Percentiles rank a stretch among this genome's conserved stretches.
Conservation (phyloP, 768 basidiomycete species). For the Xerocomus brunneocitrinus region DNA sequence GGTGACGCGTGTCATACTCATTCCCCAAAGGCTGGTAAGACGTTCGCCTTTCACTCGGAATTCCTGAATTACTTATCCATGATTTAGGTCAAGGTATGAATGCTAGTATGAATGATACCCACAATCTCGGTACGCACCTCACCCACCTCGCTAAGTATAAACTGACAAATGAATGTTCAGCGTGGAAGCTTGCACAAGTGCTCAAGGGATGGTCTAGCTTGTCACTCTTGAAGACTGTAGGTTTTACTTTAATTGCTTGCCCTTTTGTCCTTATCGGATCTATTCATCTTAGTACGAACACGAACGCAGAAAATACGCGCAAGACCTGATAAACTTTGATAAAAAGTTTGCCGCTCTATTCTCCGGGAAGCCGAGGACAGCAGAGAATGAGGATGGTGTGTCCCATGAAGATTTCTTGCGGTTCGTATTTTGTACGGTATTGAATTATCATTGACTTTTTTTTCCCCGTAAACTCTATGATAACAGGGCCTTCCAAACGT, state of each 20-base stretch:
- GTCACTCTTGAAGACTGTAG: slow-evolving; percentile 39
- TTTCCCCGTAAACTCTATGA: background rate
- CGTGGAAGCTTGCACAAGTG: slow-evolving; percentile 47
- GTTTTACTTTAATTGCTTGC: slow-evolving; percentile 3
- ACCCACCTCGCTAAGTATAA: slow-evolving; percentile 32
- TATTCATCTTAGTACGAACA: slow-evolving; percentile 52
- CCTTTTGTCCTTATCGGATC: background rate
- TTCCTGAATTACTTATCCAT: background rate
- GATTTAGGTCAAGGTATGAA: slow-evolving; percentile 68
- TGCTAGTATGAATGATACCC: slow-evolving; percentile 71
- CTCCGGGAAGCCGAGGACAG: slow-evolving; percentile 59
- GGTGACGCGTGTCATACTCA: slow-evolving; percentile 74
- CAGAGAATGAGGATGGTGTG: slow-evolving; percentile 32
- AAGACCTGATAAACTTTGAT: slow-evolving; percentile 71
- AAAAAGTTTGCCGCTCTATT: slow-evolving; percentile 61
- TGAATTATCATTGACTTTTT: background rate
- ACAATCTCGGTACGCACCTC: slow-evolving; percentile 51
- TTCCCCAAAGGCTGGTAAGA: slow-evolving; percentile 58
- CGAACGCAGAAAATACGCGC: slow-evolving; percentile 64
- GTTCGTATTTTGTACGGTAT: slow-evolving; percentile 12
- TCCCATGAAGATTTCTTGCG: slow-evolving; percentile 34
- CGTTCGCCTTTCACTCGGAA: background rate
- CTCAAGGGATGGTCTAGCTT: slow-evolving; percentile 38
- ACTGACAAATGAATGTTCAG: slow-evolving; percentile 37
- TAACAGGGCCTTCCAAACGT: slow-evolving; percentile 34